Evolutionary conservation across 164 flowering plant species (phyloP), one percentile per base, ranked within the genome.

Genomic region (Tinospora cordifolia): DNA sequence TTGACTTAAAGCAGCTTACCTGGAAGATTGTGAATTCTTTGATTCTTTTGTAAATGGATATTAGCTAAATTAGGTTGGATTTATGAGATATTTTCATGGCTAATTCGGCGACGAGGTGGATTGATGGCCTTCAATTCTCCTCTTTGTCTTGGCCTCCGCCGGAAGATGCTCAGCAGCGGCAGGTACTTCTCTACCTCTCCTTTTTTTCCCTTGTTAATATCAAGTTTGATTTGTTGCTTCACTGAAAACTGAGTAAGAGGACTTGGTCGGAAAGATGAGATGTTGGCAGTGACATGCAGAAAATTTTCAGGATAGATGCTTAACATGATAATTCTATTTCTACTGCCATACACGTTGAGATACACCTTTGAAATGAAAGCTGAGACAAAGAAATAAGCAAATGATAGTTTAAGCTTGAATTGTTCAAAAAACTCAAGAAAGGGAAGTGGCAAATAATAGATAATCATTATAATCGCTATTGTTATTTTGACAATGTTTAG

Each of bases 131-230:
- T 60, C 88, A 85, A 60, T 87, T 70, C 82, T 88, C 98, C 21
- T 93, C 97, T 22, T 72, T 93, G 73, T 90, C 88, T 72, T 89
- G 97, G 93, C 92, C 88, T 41, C 89, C 98, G 6, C 95, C 98
- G 9, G 89, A 77, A 71, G 97, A 90, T 73, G 73, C 66, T 47
- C 85, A 79, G 44, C 96, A 91, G 70, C 75, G 88, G 19, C 86
- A 90, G 94, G 98, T 68, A 51, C 25, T 12, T 12, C 15, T 21
- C 21, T 17, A 22, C 15, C 10, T 66, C 44, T 66, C 25, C 7
- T 9, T 26, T 67, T 27, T 6, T 30, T 51, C 19, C 15, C 1
- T 68, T 41, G 24, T 47, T 25, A 30, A 30, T 24, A 22, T 6
- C 12, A 17, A 1, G 19, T 17, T 54, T 54, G 9, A 8, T 54